phyloP scores from a whole-genome alignment of 1,284 basidiomycete species.

The Pyrrhoderma noxium region DNA sequence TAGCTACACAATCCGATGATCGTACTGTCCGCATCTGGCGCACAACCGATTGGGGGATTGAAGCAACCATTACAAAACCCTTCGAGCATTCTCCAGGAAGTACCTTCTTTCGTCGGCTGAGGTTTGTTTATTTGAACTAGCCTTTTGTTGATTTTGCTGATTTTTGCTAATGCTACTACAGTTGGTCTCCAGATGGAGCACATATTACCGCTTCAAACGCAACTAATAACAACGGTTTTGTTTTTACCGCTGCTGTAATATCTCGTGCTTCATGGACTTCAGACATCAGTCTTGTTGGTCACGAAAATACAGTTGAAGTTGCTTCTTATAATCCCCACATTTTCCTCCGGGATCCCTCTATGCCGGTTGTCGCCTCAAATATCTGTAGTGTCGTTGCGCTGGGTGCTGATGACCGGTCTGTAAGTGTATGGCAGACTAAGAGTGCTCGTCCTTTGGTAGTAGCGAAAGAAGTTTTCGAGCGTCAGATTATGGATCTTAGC shows the following conservation, averaged over 20 bases:
- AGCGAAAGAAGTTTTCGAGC: constrained; percentile 88
- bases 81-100: constrained; percentile 92
- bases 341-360: constrained; percentile 69
- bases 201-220: constrained; percentile 96
- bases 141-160: neutral
- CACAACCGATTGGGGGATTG: constrained; percentile 85
- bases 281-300: constrained; percentile 90
- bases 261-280: constrained; percentile 82
- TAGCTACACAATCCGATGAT: constrained; percentile 97
- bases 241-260: constrained; percentile 96
- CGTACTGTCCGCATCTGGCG: constrained; percentile 96
- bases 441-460: constrained; percentile 86
- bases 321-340: constrained; percentile 90
- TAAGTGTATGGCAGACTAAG: constrained; percentile 93
- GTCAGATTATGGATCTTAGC: constrained; percentile 91
- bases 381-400: constrained; percentile 84
- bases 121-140: constrained; percentile 40
- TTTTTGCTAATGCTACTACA: constrained; percentile 27
- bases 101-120: constrained; percentile 90
- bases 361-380: constrained; percentile 64
- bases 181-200: constrained; percentile 99
- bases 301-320: constrained; percentile 97
- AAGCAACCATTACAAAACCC: constrained; percentile 80
- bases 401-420: constrained; percentile 81
- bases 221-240: constrained; percentile 90